Conservation (phyloP, 768 basidiomycete species). For the Mycena capillaripes region DNA sequence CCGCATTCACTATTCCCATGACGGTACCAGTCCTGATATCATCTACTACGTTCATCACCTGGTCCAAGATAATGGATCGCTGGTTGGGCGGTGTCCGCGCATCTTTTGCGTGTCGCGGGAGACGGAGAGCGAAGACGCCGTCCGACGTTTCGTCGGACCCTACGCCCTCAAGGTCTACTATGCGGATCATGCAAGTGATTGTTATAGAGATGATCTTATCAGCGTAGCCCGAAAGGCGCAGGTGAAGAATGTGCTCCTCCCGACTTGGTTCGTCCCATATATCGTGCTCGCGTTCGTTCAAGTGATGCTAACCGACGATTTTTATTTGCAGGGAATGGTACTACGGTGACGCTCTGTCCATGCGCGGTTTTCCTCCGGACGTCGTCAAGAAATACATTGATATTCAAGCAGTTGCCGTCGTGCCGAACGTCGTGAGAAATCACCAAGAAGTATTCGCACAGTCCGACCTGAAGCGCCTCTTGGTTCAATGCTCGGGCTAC, state of each 20-base stretch:
- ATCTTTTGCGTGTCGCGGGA: constrained; percentile 27
- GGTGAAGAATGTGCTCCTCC: constrained; percentile 22
- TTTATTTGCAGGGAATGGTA: constrained; percentile 20
- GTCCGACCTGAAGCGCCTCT: constrained; percentile 19
- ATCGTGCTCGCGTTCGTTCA: constrained; percentile 1
- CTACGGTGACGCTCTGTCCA: constrained; percentile 15
- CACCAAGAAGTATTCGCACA: constrained; percentile 22
- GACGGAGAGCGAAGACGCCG: background rate
- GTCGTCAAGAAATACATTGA: constrained; percentile 4
- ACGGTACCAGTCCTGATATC: constrained; percentile 2
- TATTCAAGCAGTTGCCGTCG: background rate
- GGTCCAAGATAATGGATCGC: constrained; percentile 15
- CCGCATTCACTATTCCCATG: constrained; percentile 1
- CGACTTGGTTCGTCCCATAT: constrained; percentile 27
- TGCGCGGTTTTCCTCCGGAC: constrained; percentile 15
- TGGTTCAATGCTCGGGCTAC: constrained; percentile 8
- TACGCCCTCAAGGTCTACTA: constrained; percentile 20
- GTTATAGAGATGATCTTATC: constrained; percentile 10
- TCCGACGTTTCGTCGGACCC: constrained; percentile 10
- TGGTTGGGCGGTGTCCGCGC: constrained; percentile 21
- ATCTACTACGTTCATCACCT: background rate
- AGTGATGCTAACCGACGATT: constrained; percentile 7
- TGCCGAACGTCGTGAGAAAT: constrained; percentile 15
- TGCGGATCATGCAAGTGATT: constrained; percentile 11
- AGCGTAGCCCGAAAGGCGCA: background rate